Base-by-base conservation (phyloP, 2,329 filamentous ascomycete species). In the Bipolaris sorokiniana region DNA sequence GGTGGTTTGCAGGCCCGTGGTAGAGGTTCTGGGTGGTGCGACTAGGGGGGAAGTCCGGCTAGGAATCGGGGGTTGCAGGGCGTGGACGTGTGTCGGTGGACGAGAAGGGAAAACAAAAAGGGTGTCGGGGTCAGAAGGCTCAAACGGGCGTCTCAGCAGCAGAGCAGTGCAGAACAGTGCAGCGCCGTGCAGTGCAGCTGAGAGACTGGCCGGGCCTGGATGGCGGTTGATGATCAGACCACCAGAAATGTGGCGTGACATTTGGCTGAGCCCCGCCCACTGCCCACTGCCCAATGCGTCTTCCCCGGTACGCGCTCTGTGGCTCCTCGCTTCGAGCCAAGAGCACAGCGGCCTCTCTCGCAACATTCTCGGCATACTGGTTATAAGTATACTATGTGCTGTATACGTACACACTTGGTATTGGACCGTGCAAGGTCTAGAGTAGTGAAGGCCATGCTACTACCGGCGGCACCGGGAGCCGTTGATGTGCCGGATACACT, bases 241-340 rank as follows among this genome's bases (percentile, higher is more conserved):
- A 74, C 70, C 60, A 53, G 51, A 36, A 48, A 38, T 55, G 69
- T 74, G 72, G 72, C 70, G 71, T 74, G 72, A 74, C 58, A 67
- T 70, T 66, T 63, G 40, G 46, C 53, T 48, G 42, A 28, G 54
- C 16, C 53, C 61, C 63, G n/a, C 61, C 63, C n/a, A n/a, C n/a
- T n/a, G 56, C 54, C 38, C 55, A 53, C 38, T 56, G 33, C 59
- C 54, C 54, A 44, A 51, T 52, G 40, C 54, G 40, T 52, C 55
- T 48, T 50, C 41, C 20, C 51, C 31, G 49, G 46, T 31, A 31
- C 46, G 44, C 38, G 28, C 41, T 36, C 26, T 36, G 48, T 44
- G 44, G 13, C 41, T 53, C 18, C 22, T 33, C 41, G 18, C 22
- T 7, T 46, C 28, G 20, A 34, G 28, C 23, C 42, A 38, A 56